phyloP scores from a whole-genome alignment of 371 early-diverging fungal species.

The Mucor mucedo region DNA sequence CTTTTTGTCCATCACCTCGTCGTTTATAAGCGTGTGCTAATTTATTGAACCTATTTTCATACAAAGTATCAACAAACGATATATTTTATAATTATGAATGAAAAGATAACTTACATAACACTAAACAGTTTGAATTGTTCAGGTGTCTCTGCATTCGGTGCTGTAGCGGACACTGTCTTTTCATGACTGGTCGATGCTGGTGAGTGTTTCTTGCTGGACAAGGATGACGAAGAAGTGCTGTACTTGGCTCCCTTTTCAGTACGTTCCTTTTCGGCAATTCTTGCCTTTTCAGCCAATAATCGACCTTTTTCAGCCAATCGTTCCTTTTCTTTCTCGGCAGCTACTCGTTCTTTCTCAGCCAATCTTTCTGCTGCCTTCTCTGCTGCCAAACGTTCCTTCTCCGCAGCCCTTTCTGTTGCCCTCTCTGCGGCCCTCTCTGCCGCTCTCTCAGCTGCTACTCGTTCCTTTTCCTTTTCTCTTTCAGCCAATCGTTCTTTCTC shows the following conservation, averaged over 20 bases:
- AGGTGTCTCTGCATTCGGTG: constrained; percentile 37
- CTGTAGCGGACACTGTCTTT: constrained; percentile 23
- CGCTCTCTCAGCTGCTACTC: neutral
- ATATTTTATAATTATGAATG: neutral
- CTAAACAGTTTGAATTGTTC: constrained; percentile 36
- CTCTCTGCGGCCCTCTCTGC: constrained; percentile 1
- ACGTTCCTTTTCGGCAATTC: too few species aligned
- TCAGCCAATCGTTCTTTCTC: neutral
- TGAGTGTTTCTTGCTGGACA: neutral
- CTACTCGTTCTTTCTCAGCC: neutral
- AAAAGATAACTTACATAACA: constrained; percentile 18
- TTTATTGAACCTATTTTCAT: constrained; percentile 33
- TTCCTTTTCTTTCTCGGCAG: neutral
- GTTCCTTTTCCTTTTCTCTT: neutral
- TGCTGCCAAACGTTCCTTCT: neutral
- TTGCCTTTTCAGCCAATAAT: neutral
- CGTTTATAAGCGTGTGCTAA: constrained; percentile 43
- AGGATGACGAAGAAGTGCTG: constrained; percentile 2
- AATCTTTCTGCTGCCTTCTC: neutral
- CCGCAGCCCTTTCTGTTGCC: neutral
- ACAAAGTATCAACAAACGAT: neutral
- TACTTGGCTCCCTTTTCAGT: constrained; percentile 8
- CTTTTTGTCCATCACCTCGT: constrained; percentile 34
- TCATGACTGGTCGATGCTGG: constrained; percentile 2
- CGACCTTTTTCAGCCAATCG: neutral